Evolutionary conservation across 2,329 filamentous ascomycete genomes (phyloP).

Genomic region (Calonectria pteridis): DNA sequence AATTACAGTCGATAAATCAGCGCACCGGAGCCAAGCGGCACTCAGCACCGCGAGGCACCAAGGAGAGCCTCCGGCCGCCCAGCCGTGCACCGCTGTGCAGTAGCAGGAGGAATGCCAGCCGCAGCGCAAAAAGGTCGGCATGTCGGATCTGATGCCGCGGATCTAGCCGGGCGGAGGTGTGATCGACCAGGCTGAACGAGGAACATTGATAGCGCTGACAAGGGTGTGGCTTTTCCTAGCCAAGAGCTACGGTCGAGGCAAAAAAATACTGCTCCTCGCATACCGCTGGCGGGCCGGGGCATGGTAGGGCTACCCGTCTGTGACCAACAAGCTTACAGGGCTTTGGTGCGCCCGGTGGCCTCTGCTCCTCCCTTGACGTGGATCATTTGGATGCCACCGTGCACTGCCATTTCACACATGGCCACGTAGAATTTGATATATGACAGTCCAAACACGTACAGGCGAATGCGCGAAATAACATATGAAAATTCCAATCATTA

Average conservation of each 20-base stretch:
- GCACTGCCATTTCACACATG: background rate
- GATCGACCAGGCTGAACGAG: slow-evolving; percentile 36
- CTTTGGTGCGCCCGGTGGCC: background rate
- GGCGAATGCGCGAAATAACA: background rate
- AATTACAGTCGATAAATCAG: background rate
- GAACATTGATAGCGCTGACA: slow-evolving; percentile 31
- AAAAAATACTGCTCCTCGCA: slow-evolving; percentile 30
- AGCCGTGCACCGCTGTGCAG: slow-evolving; percentile 1
- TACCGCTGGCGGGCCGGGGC: slow-evolving; percentile 25
- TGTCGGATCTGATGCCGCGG: slow-evolving; percentile 33
- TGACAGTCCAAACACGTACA: background rate
- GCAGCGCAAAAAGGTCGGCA: slow-evolving; percentile 16
- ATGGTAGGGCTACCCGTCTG: slow-evolving; percentile 20
- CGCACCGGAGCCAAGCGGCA: background rate
- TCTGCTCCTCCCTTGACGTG: background rate
- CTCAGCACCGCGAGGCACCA: background rate
- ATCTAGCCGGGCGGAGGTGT: slow-evolving; percentile 41
- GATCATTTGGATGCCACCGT: slow-evolving; percentile 4
- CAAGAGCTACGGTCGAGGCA: slow-evolving; percentile 8
- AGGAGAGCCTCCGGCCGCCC: background rate
- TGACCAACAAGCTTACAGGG: background rate
- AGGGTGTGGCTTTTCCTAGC: slow-evolving; percentile 32
- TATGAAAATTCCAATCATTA: background rate
- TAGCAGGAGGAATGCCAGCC: slow-evolving; percentile 28
- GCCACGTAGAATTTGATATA: background rate